Conservation (phyloP, 2,329 filamentous ascomycete species). For the Pseudopyrenochaeta lycopersici region DNA sequence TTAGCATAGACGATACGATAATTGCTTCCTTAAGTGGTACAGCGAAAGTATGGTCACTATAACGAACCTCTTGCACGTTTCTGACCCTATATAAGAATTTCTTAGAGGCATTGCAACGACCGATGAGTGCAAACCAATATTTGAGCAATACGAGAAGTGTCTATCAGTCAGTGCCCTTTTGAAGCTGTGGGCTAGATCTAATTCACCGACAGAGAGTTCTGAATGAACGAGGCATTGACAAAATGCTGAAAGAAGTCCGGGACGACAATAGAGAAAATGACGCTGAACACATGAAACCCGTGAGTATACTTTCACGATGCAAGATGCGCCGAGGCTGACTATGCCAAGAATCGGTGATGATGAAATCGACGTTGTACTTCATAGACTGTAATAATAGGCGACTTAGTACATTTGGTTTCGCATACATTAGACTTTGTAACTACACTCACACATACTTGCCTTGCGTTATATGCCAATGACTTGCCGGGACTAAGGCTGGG, state of each 20-base stretch:
- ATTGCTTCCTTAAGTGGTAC: slow-evolving; percentile 99
- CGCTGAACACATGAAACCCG: slow-evolving; percentile 66
- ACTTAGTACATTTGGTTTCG: background rate
- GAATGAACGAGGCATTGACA: slow-evolving; percentile 90
- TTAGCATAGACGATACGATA: slow-evolving; percentile 81
- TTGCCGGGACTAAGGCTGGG: background rate
- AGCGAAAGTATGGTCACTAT: slow-evolving; percentile 81
- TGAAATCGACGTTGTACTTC: background rate
- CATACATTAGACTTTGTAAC: background rate
- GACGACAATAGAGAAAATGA: slow-evolving; percentile 92
- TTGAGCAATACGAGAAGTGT: slow-evolving; percentile 88
- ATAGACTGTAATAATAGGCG: background rate
- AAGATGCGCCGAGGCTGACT: background rate
- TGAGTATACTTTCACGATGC: slow-evolving; percentile 17
- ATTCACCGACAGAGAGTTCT: slow-evolving; percentile 72
- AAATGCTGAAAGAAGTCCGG: slow-evolving; percentile 88
- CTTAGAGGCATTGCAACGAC: slow-evolving; percentile 82
- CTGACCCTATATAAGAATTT: slow-evolving; percentile 68
- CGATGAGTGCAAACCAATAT: slow-evolving; percentile 86
- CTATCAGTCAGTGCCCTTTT: slow-evolving; percentile 71
- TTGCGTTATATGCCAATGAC: background rate
- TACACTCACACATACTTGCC: background rate
- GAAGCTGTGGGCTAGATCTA: slow-evolving; percentile 1
- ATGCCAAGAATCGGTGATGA: background rate
- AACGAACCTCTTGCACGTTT: background rate